Base-by-base conservation (phyloP, 2,329 filamentous ascomycete species). In the Colletotrichum sp. region DNA sequence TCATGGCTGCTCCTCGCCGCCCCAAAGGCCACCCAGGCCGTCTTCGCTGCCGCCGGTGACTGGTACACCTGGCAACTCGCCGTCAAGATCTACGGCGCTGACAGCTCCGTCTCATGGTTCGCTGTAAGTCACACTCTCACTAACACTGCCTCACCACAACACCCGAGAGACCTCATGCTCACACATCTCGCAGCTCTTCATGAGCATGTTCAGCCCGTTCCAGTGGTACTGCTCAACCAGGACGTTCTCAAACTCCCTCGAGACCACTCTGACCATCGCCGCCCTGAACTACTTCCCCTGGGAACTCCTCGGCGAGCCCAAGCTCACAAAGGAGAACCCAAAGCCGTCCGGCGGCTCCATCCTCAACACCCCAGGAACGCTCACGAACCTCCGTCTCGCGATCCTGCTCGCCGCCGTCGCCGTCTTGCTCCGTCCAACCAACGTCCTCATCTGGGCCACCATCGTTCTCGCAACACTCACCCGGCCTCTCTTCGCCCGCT, bases 151-250 rank as follows among this genome's bases (percentile, higher is more conserved):
- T 52, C 7, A 36, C 16, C 14, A 18, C 12, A 64, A 21, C 7
- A 43, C 39, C 18, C 39, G 39, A 18, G 18, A 21, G 7, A 14
- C 6, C 21, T 39, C 13, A 16, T 24, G 9, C 68, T 75, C 8
- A 75, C 43, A 30, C 28, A 10, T 18, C 39, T 28, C 77, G 52
- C 83, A 96, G 93, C 87, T 98, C 61, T 89, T 90, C 74, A 89
- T 97, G 85, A 93, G 92, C 4, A 84, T 94, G 59, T 87, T 93
- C 80, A 98, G 93, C 84, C 95, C 97, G 8, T 99, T 97, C 96
- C 95, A 98, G 83, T 99, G 95, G 95, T 99, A 97, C 85, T 97
- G 94, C 85, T 97, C 96, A 2, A 96, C 96, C 0, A 91, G 97
- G 63, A 98, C 97, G 1, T 94, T 99, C 81, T 98, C 96, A 71